Evolutionary conservation across 192 early-diverging fungal genomes (phyloP), one percentile per base, ranked within the genome.

Genomic region (Gamsiella multidivaricata): DNA sequence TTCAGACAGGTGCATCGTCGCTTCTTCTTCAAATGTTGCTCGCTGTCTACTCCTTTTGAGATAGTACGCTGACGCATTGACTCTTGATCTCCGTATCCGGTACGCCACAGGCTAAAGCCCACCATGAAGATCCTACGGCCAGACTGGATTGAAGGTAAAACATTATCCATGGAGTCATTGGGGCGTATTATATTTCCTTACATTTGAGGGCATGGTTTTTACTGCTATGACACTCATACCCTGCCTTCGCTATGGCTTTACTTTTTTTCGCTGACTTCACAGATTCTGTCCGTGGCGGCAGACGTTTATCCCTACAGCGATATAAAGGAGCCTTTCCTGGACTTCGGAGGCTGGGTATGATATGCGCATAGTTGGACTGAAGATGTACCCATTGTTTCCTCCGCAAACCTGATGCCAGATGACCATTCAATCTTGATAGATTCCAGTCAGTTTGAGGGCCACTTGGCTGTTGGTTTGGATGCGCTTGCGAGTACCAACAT

Each of bases 71-170:
- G n/a, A n/a, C n/a, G n/a, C n/a, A n/a, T n/a, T n/a, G n/a, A n/a
- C n/a, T n/a, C n/a, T n/a, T n/a, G n/a, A 11, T 51, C 41, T n/a
- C 14, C 3, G 1, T n/a, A 10, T n/a, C 37, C 37, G 12, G 12
- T 12, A 39, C 37, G 37, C 37, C 37, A 39, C 37, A 39, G 5
- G 5, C 37, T 39, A 39, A 65, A 39, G 26, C 71, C 71, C 0
- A 54, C 63, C 4, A 39, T 75, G 63, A 66, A 66, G 34, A 75
- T 75, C 29, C 23, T 75, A 7, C 57, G 71, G 20, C 71, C 71
- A 54, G 71, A 61, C 25, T 75, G 71, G 71, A 75, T 75, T 29
- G 42, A 75, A 47, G 71, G 71, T 75, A 65, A 15, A 56, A 5
- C 2, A 23, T 18, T 5, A 51, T 18, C 25, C 22, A 51, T 51